These are phyloP conservation scores for Globisporangium spiculum DNA, from an alignment of 352 stramenopile genomes.

Conservation along the genomic window DNA sequence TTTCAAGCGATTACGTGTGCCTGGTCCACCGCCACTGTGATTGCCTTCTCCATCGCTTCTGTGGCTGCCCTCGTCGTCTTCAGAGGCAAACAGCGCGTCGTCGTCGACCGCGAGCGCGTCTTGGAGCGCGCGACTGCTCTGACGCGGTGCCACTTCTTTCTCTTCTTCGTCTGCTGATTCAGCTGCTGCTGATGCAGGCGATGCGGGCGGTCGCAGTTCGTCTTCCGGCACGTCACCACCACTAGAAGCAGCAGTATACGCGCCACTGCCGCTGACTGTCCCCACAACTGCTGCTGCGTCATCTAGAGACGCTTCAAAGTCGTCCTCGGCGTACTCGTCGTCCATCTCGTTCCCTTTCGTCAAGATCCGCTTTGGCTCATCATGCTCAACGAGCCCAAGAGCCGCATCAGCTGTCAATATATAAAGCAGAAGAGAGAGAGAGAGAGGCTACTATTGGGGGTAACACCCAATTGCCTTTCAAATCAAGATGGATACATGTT, in stretches of 20 bases:
- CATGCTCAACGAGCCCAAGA: background rate
- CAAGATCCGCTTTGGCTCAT: background rate
- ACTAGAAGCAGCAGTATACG: background rate
- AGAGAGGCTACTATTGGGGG: background rate
- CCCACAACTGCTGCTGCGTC: background rate
- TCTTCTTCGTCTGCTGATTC: background rate
- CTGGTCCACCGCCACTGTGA: background rate
- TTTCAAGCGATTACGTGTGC: background rate
- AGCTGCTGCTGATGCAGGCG: background rate
- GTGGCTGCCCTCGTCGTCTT: background rate
- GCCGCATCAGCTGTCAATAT: background rate
- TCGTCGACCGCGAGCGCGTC: constrained; percentile 13
- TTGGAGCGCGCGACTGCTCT: constrained; percentile 10
- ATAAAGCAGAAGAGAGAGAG: background rate
- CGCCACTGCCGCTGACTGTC: background rate
- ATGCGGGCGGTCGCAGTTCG: constrained; percentile 11
- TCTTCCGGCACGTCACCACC: background rate
- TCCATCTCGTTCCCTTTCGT: constrained; percentile 4
- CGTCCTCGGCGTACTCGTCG: constrained; percentile 24
- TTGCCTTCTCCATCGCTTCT: background rate
- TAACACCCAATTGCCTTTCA: background rate
- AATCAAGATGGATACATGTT: background rate
- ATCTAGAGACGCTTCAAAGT: constrained; percentile 23
- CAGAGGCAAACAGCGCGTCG: constrained; percentile 1
- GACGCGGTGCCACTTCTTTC: background rate